Base-by-base conservation (phyloP, 371 early-diverging fungal species). In the Mortierella sp. region DNA sequence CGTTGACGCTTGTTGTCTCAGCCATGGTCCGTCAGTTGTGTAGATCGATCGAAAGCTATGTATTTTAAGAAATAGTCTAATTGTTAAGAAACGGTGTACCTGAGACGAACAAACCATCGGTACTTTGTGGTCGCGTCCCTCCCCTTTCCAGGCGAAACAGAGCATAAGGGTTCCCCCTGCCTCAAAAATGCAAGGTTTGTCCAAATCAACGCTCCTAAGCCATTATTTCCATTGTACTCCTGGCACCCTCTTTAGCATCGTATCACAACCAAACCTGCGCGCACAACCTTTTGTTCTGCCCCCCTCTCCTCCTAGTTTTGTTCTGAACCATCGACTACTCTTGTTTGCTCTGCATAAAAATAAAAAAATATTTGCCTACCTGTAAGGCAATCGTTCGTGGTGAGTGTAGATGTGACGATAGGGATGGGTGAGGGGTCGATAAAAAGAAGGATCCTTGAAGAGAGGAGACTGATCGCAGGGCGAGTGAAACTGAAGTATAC, bases 1-100 rank as follows among this genome's bases (percentile, higher is more conserved):
- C 82, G 44, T 82, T 82, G 38, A 68, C 56, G 32, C 46, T 75
- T 43, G 51, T 48, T 32, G 29, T 71, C 44, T 82, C 78, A 2
- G 70, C 78, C 82, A 82, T 75, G 41, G 46, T 70, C 38, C 38
- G 56, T 24, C 54, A 38, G 81, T 70, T 60, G 43, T 60, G 29
- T 54, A 44, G 14, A 27, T 70, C 27, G 21, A 70, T 76, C 54
- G 54, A 51, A 72, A 18, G 44, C 54, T 32, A 51, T 35, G 21
- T 18, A 18, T 51, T 72, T 72, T 24, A 49, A 41, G 10, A n/a
- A 24, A 7, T 56, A n/a, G 6, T 51, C 18, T 14, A 29, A 16
- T 18, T 16, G 65, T 63, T 35, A 63, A 16, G 35, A 35, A 18
- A 35, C 16, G 24, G 18, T 32, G 43, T 38, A 35, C 41, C 68